phyloP scores from a whole-genome alignment of 768 basidiomycete species.

The Naganishia friedmannii region DNA sequence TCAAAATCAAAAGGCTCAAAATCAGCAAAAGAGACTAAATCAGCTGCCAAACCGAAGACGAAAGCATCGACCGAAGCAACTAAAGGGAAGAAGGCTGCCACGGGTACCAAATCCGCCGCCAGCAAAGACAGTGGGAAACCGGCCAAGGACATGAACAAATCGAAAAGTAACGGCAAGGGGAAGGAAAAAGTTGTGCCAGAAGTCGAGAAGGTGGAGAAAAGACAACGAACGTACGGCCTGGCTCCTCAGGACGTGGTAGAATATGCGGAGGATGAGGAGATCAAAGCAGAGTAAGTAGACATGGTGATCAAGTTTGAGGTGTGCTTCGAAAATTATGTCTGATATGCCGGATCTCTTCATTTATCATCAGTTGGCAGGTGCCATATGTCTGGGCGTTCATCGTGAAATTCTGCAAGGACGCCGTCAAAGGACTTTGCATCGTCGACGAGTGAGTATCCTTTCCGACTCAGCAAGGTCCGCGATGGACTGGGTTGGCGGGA shows the following conservation, averaged over 20 bases:
- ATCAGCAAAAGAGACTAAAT: slow-evolving; percentile 1
- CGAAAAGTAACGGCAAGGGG: slow-evolving; percentile 17
- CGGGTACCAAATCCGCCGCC: neutral
- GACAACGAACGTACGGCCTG: slow-evolving; percentile 12
- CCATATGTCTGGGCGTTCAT: slow-evolving; percentile 33
- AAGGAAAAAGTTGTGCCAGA: slow-evolving; percentile 3
- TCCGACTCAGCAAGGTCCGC: neutral
- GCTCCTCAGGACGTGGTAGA: slow-evolving; percentile 12
- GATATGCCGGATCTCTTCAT: slow-evolving; percentile 5
- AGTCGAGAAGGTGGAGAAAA: slow-evolving; percentile 18
- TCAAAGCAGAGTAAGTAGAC: slow-evolving; percentile 28
- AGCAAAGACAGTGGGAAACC: slow-evolving; percentile 10
- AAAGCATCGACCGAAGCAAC: neutral
- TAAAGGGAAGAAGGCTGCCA: neutral
- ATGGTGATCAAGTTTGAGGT: neutral
- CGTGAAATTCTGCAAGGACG: slow-evolving; percentile 22
- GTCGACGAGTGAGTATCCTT: slow-evolving; percentile 32
- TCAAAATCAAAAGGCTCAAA: slow-evolving; percentile 6
- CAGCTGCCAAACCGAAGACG: neutral
- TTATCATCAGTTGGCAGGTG: slow-evolving; percentile 28
- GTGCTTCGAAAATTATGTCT: slow-evolving; percentile 6
- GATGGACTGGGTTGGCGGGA: neutral
- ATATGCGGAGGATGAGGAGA: slow-evolving; percentile 22
- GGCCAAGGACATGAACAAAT: slow-evolving; percentile 6
- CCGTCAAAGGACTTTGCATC: slow-evolving; percentile 28